Evolutionary conservation across 306 rosid species (phyloP), one percentile per base, ranked within the genome.

Genomic region (Begonia fuchsioides): DNA sequence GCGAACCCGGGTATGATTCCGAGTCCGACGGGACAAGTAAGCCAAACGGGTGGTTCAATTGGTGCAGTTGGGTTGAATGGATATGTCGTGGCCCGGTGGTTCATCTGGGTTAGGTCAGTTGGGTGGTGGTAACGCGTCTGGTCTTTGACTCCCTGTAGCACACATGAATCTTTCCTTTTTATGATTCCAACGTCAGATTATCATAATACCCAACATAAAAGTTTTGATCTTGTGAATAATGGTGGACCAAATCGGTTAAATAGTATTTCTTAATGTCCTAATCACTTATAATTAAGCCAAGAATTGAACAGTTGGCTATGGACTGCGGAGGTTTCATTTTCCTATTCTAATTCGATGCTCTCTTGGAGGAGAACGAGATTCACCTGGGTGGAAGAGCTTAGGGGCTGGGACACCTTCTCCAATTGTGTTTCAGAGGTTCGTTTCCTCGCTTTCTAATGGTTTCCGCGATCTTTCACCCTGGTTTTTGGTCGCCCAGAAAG

Each of bases 401-500:
- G n/a, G 54, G 50, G 60, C 58, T 45, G 18, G 60, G 62, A 54
- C 71, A 73, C 54, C 50, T 72, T 38, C 66, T 60, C 20, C 45
- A 60, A 63, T 57, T 66, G 53, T 26, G 52, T 68, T 76, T 67
- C 50, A 26, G 54, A 74, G 73, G 69, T 75, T 70, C 38, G 44
- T 53, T n/a, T 63, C 11, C 35, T 8, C 52, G 39, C 17, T 3
- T 20, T 45, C 32, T n/a, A 4, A 10, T 44, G 54, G 39, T 0
- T 2, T 8, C n/a, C n/a, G n/a, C 13, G 12, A 15, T 8, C 16
- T 47, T 56, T 9, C 46, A 48, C 44, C 18, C 49, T 51, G 59
- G n/a, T n/a, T n/a, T 60, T 61, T 72, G 64, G 56, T 45, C 32
- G 57, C 64, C 15, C 61, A 58, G 71, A 52, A 65, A 63, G 69